Evolutionary conservation across 371 early-diverging fungal genomes (phyloP), one percentile per base, ranked within the genome.

Genomic region (Lichtheimia ornata): DNA sequence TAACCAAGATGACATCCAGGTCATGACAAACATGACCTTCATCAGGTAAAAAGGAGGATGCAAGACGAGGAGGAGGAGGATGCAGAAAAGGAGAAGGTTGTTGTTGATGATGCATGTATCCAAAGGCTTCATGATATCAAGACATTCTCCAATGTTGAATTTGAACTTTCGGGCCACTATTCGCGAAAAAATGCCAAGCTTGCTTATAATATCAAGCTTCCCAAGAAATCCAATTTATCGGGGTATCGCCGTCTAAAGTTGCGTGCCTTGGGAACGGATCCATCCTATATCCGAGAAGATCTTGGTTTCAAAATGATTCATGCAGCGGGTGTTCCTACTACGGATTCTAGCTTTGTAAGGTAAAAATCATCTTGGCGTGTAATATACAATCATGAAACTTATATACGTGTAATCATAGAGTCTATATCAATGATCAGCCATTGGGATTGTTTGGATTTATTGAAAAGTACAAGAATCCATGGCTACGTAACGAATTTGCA

Each of bases 381-480:
- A 9, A 9, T 27, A 27, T 5, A 7, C 25, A 27, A 14, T 25
- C 13, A 27, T 30, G 24, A 9, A 11, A 11, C 35, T 35, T 11
- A 35, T 35, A 35, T 11, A n/a, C n/a, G n/a, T n/a, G n/a, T n/a
- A 35, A 35, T 35, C 9, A 11, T 17, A 47, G 76, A 68, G 54
- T 82, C 25, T 73, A 71, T 60, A 63, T 82, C 43, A 79, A 79
- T 44, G 57, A 61, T 20, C 62, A 68, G 49, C 82, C 79, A 13
- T 64, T 65, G 11, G 82, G 82, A 5, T 60, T 82, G 17, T 75
- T 72, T 55, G 40, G 72, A 13, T 47, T 82, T 24, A 66, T 70
- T 24, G 82, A 81, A 41, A 45, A 70, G 49, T 70, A 69, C 52
- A 73, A 71, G 15, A 63, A 65, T 35, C 73, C 76, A 14, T 76